phyloP scores from a whole-genome alignment of 331 rosid genomes.

The Rhamnella rubrinervis region DNA sequence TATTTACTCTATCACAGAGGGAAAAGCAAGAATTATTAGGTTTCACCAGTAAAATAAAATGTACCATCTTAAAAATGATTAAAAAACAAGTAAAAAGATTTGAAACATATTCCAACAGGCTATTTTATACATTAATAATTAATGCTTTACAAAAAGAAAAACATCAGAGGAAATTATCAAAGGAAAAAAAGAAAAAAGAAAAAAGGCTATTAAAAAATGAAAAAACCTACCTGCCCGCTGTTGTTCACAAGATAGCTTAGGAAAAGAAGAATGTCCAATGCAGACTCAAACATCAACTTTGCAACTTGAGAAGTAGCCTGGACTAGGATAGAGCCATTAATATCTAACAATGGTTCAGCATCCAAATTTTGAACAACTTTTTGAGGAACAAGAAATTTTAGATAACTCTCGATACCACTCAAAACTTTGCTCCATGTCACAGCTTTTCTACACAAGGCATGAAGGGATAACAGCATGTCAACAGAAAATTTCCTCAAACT shows the following conservation, averaged over 20 bases:
- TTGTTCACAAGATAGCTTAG: constrained; percentile 75
- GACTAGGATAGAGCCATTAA: constrained; percentile 62
- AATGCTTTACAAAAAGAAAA: not conserved
- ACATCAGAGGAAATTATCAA: not conserved
- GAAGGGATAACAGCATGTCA: constrained; percentile 80
- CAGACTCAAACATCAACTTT: constrained; percentile 82
- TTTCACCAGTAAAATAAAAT: too few relatives aligned
- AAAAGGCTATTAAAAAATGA: not conserved
- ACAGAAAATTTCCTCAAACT: constrained; percentile 70
- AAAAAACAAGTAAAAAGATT: too few relatives aligned
- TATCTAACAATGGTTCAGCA: constrained; percentile 47
- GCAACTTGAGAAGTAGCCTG: constrained; percentile 88
- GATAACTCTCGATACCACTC: constrained; percentile 58
- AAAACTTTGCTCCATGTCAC: constrained; percentile 69
- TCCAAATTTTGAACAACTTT: constrained; percentile 45
- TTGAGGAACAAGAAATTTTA: constrained; percentile 80
- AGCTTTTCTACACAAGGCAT: constrained; percentile 64
- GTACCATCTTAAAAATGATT: too few relatives aligned
- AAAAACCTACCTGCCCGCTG: constrained; percentile 76
- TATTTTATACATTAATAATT: not conserved
- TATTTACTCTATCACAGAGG: too few relatives aligned
- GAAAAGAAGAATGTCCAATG: constrained; percentile 79
- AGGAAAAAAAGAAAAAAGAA: not conserved
- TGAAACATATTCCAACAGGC: not conserved
- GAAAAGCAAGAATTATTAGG: too few relatives aligned